phyloP scores from a whole-genome alignment of 345 rosid genomes.

The Hypericum androsaemum region DNA sequence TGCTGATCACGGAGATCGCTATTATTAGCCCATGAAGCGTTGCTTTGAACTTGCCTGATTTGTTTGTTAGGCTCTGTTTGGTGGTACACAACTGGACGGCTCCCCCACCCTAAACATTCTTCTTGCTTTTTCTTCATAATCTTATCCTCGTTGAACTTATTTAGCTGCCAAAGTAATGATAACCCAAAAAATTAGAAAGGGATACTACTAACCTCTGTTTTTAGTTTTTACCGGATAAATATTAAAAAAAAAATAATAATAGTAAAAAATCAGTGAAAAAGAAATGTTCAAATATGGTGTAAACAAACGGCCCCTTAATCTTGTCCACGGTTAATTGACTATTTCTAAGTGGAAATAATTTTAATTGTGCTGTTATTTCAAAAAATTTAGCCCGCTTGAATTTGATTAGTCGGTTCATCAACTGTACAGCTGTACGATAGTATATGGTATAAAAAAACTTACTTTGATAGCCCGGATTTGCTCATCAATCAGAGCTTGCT shows the following conservation, averaged over 20 bases:
- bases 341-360: too few relatives aligned
- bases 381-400: too few relatives aligned
- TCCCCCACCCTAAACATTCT: background rate
- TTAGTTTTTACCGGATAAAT: too few relatives aligned
- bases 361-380: too few relatives aligned
- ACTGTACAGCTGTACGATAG: too few relatives aligned
- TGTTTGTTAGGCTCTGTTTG: constrained; percentile 13
- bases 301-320: too few relatives aligned
- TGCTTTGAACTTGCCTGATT: constrained; percentile 10
- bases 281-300: too few relatives aligned
- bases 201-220: too few relatives aligned
- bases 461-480: constrained; percentile 55
- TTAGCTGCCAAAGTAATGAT: constrained; percentile 18
- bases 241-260: constrained; percentile 1
- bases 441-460: too few relatives aligned
- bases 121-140: constrained; percentile 18
- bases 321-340: too few relatives aligned
- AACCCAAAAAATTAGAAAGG: background rate
- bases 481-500: constrained; percentile 46
- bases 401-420: too few relatives aligned
- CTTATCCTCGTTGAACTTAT: constrained; percentile 34
- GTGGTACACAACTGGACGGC: background rate
- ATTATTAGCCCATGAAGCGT: constrained; percentile 8
- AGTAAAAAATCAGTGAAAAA: background rate
- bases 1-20: constrained; percentile 17